Evolutionary conservation across 2,329 filamentous ascomycete species (phyloP), one percentile per base, ranked within the genome.

Genomic region (Colletotrichum sp.): DNA sequence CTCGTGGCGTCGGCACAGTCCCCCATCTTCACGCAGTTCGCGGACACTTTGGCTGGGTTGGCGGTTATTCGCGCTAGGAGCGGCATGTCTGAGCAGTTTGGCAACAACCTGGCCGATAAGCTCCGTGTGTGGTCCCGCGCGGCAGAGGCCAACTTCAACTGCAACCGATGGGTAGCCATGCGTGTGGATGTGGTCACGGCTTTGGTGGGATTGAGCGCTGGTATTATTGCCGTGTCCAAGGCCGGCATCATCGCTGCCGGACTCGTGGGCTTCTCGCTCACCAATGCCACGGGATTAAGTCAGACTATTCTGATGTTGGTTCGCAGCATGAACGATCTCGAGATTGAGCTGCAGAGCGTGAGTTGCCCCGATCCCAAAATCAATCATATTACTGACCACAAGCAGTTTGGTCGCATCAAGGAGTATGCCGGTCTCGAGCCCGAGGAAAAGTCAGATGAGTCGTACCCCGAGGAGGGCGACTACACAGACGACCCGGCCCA

Each of bases 141-240:
- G 0, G 82, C 85, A 1, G 89, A 91, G 79, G 83, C 89, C 1
- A 87, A 86, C 63, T 90, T 86, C 77, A 91, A 91, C 80, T 88
- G 87, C 75, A 92, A 92, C 79, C 87, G 90, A 9, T 92, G 90
- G 90, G 88, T 92, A 4, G 85, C 87, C 2, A 85, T 91, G 52
- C 87, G 90, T 7, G 84, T 90, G 6, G 90, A 91, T 76, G 85
- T 90, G 78, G 87, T 89, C 68, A 90, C 89, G 3, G 88, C 89
- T 1, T 81, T 90, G 2, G 88, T 91, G 13, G 86, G 87, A 15
- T 83, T 90, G 2, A 84, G 84, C 12, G 90, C 90, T 0, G 90
- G 90, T 11, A 84, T 86, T 61, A 90, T 91, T 66, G 90, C 90
- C 8, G 85, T 90, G 8, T 86, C 84, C 16, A 85, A 89, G 77